Percentiles rank a stretch among this genome's conserved stretches.
Conservation (phyloP, 2,329 filamentous ascomycete species). For the Scedosporium minutisporum region DNA sequence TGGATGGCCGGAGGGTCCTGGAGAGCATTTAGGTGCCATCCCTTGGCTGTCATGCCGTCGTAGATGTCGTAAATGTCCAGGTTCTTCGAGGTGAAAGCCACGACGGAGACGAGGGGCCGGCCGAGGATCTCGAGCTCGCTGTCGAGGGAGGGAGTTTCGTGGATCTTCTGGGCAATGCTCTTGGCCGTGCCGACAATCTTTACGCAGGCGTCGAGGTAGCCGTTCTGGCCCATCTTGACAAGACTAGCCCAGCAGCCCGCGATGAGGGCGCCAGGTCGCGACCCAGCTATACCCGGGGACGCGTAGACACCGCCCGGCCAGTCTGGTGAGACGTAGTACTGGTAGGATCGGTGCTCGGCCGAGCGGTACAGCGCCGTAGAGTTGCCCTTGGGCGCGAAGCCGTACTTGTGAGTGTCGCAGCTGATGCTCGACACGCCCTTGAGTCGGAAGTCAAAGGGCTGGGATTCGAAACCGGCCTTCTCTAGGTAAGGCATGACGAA, state of each 20-base stretch:
- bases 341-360: slow-evolving; percentile 67
- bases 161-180: slow-evolving; percentile 68
- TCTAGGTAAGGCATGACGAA: slow-evolving; percentile 90
- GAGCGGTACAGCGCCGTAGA: slow-evolving; percentile 86
- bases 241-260: slow-evolving; percentile 92
- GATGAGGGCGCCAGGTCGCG: slow-evolving; percentile 84
- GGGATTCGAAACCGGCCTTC: slow-evolving; percentile 83
- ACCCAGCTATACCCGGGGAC: slow-evolving; percentile 83
- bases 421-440: slow-evolving; percentile 92
- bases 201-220: slow-evolving; percentile 79
- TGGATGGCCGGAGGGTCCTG: slow-evolving; percentile 90
- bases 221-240: slow-evolving; percentile 77
- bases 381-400: slow-evolving; percentile 96
- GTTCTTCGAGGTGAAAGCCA: slow-evolving; percentile 76
- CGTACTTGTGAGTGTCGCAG: slow-evolving; percentile 98
- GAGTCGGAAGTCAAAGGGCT: slow-evolving; percentile 86
- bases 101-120: slow-evolving; percentile 77
- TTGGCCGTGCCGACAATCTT: slow-evolving; percentile 82
- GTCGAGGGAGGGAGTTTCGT: slow-evolving; percentile 56
- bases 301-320: slow-evolving; percentile 97
- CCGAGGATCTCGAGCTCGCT: slow-evolving; percentile 73
- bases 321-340: slow-evolving; percentile 93
- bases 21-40: slow-evolving; percentile 93
- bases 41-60: slow-evolving; percentile 71
- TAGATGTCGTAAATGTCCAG: slow-evolving; percentile 92